phyloP scores from a whole-genome alignment of 1,139 yeast genomes.

The Geotrichum fermentans region DNA sequence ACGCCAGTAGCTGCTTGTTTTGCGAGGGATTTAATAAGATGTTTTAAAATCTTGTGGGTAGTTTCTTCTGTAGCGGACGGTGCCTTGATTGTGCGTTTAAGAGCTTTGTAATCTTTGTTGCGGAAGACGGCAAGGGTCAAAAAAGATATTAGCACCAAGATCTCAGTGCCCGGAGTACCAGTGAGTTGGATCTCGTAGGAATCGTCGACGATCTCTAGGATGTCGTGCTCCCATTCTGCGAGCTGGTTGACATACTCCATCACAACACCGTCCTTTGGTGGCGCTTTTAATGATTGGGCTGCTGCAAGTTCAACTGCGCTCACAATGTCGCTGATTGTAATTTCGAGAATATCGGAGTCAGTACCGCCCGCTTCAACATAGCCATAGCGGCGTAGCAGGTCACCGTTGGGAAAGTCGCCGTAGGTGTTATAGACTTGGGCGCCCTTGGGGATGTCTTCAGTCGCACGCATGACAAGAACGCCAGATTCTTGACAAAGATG shows the following conservation, averaged over 20 bases:
- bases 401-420: slow-evolving; percentile 87
- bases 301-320: slow-evolving; percentile 22
- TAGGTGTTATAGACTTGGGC: slow-evolving; percentile 83
- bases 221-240: slow-evolving; percentile 24
- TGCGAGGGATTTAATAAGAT: slow-evolving; percentile 23
- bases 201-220: slow-evolving; percentile 33
- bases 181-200: slow-evolving; percentile 31
- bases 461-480: slow-evolving; percentile 62
- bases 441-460: slow-evolving; percentile 55
- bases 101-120: slow-evolving; percentile 14
- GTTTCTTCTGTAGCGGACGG: slow-evolving; percentile 1
- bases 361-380: slow-evolving; percentile 79
- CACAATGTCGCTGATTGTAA: slow-evolving; percentile 34
- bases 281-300: slow-evolving; percentile 21
- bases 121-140: slow-evolving; percentile 20
- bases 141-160: slow-evolving; percentile 15
- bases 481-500: slow-evolving; percentile 42
- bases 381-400: slow-evolving; percentile 83
- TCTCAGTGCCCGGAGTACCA: slow-evolving; percentile 28
- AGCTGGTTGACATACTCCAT: slow-evolving; percentile 13
- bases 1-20: slow-evolving; percentile 24
- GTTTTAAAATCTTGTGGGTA: slow-evolving; percentile 17
- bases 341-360: slow-evolving; percentile 74
- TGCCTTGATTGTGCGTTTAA: slow-evolving; percentile 14
- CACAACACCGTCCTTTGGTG: slow-evolving; percentile 13